phyloP scores from a whole-genome alignment of 495 filamentous ascomycete species.

The Pyronema domesticum region DNA sequence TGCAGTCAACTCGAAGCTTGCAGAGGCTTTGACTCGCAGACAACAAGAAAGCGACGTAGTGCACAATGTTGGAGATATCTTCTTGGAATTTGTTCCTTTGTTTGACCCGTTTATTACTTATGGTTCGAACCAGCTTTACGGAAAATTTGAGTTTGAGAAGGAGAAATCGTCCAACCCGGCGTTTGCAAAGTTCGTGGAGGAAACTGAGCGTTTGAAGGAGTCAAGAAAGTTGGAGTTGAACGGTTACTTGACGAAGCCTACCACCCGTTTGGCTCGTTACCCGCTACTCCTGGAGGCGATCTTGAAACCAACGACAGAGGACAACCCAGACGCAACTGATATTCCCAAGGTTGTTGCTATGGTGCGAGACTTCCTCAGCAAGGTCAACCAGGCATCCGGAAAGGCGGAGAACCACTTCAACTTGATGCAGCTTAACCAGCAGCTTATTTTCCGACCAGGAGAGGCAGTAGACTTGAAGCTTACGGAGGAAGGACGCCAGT shows the following conservation, averaged over 20 bases:
- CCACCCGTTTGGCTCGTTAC: conserved; percentile 87
- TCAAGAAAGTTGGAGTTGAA: conserved; percentile 94
- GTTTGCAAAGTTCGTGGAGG: conserved; percentile 87
- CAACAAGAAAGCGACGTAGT: conserved; percentile 85
- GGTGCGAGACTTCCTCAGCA: conserved; percentile 71
- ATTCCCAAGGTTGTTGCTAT: conserved; percentile 69
- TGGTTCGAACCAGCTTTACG: conserved; percentile 87
- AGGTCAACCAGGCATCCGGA: conserved; percentile 86
- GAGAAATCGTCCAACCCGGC: conserved; percentile 71
- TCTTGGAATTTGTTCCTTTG: conserved; percentile 73
- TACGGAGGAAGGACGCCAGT: conserved; percentile 78
- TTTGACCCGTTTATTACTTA: conserved; percentile 97
- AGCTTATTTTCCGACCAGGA: conserved; percentile 69
- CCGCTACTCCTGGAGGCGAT: conserved; percentile 87
- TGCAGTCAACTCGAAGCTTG: conserved; percentile 70
- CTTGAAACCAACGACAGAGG: conserved; percentile 68
- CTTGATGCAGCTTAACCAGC: conserved; percentile 70
- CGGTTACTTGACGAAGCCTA: conserved; percentile 95
- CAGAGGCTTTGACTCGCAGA: conserved; percentile 67
- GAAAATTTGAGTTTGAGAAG: conserved; percentile 95
- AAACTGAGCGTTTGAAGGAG: conserved; percentile 89
- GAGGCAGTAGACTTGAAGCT: conserved; percentile 89
- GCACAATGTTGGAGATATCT: conserved; percentile 79
- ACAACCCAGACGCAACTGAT: conserved; percentile 74
- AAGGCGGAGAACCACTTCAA: conserved; percentile 98